Evolutionary conservation across 2,329 filamentous ascomycete genomes (phyloP).

Genomic region (Fusarium pseudoanthophilum): DNA sequence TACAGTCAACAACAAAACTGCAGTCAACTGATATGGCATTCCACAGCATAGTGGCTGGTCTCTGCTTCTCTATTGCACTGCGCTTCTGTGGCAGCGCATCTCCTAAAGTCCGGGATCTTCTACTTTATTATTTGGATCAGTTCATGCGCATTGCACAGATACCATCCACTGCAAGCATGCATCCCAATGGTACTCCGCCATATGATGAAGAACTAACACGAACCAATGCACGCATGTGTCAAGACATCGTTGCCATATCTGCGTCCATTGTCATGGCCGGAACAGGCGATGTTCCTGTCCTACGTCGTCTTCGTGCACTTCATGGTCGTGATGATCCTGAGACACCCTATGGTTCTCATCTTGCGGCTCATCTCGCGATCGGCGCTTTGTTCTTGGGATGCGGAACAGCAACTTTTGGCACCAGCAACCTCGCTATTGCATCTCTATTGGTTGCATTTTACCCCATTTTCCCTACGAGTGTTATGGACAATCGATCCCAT

Average conservation of each 20-base stretch:
- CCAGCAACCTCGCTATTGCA: constrained; percentile 86
- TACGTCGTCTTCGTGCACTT: constrained; percentile 85
- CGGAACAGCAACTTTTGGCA: constrained; percentile 91
- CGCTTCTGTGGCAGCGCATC: constrained; percentile 80
- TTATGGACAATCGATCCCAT: constrained; percentile 94
- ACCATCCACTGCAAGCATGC: constrained; percentile 46
- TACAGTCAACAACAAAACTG: constrained; percentile 70
- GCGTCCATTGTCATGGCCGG: constrained; percentile 94
- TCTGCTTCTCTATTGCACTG: constrained; percentile 83
- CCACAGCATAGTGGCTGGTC: constrained; percentile 89
- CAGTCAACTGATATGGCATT: constrained; percentile 88
- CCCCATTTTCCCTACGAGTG: constrained; percentile 86
- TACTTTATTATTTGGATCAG: constrained; percentile 86
- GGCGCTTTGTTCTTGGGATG: constrained; percentile 92
- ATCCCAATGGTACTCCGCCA: constrained; percentile 51
- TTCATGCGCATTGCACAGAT: constrained; percentile 82
- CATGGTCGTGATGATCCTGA: constrained; percentile 88
- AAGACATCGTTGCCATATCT: constrained; percentile 86
- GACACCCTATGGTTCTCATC: constrained; percentile 91
- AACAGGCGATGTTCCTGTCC: constrained; percentile 86
- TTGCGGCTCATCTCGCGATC: constrained; percentile 91
- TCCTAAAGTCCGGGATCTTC: constrained; percentile 77
- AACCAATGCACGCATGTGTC: constrained; percentile 87
- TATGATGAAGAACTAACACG: constrained; percentile 89
- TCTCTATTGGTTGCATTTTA: constrained; percentile 92